phyloP scores from a whole-genome alignment of 768 basidiomycete genomes.

The Pisolithus orientalis region DNA sequence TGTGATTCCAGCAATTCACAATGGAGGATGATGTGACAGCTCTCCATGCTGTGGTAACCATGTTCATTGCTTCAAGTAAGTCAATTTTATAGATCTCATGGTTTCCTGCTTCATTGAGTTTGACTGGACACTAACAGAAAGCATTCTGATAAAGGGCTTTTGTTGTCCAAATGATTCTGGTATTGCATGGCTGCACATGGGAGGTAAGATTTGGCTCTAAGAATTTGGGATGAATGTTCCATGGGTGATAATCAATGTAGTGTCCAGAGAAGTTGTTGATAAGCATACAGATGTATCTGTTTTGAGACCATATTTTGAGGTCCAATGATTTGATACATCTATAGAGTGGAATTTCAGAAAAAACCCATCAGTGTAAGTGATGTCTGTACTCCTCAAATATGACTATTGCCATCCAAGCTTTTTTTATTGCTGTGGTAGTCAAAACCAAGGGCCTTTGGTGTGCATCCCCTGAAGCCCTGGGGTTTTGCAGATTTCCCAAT shows the following conservation, averaged over 20 bases:
- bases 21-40: slow-evolving; percentile 19
- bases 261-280: slow-evolving; percentile 6
- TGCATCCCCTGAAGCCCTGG: not conserved
- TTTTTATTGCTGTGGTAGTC: not conserved
- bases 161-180: slow-evolving; percentile 19
- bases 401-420: slow-evolving; percentile 33
- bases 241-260: slow-evolving; percentile 1
- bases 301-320: slow-evolving; percentile 1
- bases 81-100: slow-evolving; percentile 31
- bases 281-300: slow-evolving; percentile 6
- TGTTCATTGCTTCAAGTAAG: slow-evolving; percentile 26
- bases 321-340: slow-evolving; percentile 24
- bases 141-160: slow-evolving; percentile 8
- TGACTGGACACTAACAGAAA: slow-evolving; percentile 13
- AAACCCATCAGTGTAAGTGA: not conserved
- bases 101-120: slow-evolving; percentile 26
- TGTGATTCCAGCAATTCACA: slow-evolving; percentile 6
- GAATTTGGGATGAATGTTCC: slow-evolving; percentile 1
- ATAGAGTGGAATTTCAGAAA: not conserved
- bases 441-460: not conserved
- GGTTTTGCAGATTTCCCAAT: not conserved
- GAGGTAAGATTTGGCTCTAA: not conserved
- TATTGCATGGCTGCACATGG: not conserved
- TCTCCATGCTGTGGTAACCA: slow-evolving; percentile 28
- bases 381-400: slow-evolving; percentile 29